Percentiles rank a stretch among this genome's conserved stretches.
Conservation (phyloP, 805 yeast species). For the Kazachstania africana region DNA sequence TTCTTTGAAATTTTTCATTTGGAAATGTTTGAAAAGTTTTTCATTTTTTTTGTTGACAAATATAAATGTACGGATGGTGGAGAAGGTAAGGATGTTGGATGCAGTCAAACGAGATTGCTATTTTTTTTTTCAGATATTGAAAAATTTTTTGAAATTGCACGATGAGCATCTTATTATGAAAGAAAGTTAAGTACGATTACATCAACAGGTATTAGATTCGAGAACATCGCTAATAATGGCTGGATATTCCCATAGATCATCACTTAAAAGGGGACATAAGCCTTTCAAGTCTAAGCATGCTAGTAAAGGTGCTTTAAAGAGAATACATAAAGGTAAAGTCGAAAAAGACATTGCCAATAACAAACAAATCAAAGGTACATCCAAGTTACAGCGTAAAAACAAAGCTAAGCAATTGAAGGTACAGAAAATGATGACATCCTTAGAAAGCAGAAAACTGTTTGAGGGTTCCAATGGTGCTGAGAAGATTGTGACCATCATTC, state of each 20-base stretch:
- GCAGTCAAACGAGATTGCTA: too few relatives aligned
- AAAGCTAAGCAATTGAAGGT: slow-evolving; percentile 64
- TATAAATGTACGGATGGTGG: too few relatives aligned
- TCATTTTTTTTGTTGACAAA: too few relatives aligned
- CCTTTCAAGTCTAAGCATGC: slow-evolving; percentile 87
- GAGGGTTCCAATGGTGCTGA: slow-evolving; percentile 75
- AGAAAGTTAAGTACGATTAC: too few relatives aligned
- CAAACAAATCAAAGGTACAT: slow-evolving; percentile 22
- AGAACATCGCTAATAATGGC: too few relatives aligned
- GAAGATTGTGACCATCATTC: slow-evolving; percentile 68
- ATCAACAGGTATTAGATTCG: too few relatives aligned
- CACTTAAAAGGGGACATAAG: slow-evolving; percentile 76
- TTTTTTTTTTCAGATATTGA: too few relatives aligned
- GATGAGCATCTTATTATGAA: too few relatives aligned
- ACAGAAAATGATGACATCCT: slow-evolving; percentile 52
- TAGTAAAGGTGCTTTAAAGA: slow-evolving; percentile 76
- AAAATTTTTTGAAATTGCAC: too few relatives aligned
- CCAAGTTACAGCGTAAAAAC: slow-evolving; percentile 66
- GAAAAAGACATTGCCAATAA: slow-evolving; percentile 45
- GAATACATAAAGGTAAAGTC: slow-evolving; percentile 73
- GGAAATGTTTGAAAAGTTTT: too few relatives aligned
- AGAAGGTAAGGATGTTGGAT: too few relatives aligned
- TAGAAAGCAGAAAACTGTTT: slow-evolving; percentile 55
- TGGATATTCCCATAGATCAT: slow-evolving; percentile 74
- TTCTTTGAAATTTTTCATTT: too few relatives aligned